Evolutionary conservation across 495 filamentous ascomycete genomes (phyloP).

Genomic region (Xylona heveae): DNA sequence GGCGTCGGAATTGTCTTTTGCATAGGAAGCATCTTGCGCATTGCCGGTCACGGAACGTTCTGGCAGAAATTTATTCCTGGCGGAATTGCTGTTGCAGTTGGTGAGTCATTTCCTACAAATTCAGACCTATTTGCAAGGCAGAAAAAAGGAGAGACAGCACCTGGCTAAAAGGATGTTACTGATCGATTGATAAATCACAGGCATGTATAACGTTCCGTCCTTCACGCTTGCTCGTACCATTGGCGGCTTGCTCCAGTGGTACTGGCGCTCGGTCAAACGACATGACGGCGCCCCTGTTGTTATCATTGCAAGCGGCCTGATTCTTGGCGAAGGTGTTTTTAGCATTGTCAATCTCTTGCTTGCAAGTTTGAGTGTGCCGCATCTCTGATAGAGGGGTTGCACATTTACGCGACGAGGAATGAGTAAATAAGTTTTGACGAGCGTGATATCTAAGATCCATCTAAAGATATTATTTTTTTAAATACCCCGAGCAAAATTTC

Average conservation of each 20-base stretch:
- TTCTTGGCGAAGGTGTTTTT: slow-evolving; percentile 81
- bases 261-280: slow-evolving; percentile 35
- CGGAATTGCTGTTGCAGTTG: slow-evolving; percentile 86
- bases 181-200: slow-evolving; percentile 14
- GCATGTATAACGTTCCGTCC: slow-evolving; percentile 93
- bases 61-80: slow-evolving; percentile 54
- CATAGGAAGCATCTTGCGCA: slow-evolving; percentile 42
- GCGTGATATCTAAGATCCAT: too few relatives aligned
- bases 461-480: too few relatives aligned
- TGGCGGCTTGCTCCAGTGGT: slow-evolving; percentile 72
- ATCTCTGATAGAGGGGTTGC: slow-evolving; percentile 35
- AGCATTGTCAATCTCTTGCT: slow-evolving; percentile 81
- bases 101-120: slow-evolving; percentile 21
- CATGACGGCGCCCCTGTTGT: slow-evolving; percentile 33
- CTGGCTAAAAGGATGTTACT: too few relatives aligned
- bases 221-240: slow-evolving; percentile 83
- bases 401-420: too few relatives aligned
- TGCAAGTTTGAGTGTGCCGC: slow-evolving; percentile 59
- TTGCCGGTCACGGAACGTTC: slow-evolving; percentile 22
- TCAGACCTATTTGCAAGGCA: too few relatives aligned
- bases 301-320: slow-evolving; percentile 53
- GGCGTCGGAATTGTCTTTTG: slow-evolving; percentile 51
- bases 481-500: too few relatives aligned
- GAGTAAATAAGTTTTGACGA: too few relatives aligned
- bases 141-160: too few relatives aligned